A percentile compares a stretch with the other conserved stretches of the same genome.
Evolutionary conservation across 495 filamentous ascomycete genomes (phyloP).

Genomic region (Terfezia boudieri): DNA sequence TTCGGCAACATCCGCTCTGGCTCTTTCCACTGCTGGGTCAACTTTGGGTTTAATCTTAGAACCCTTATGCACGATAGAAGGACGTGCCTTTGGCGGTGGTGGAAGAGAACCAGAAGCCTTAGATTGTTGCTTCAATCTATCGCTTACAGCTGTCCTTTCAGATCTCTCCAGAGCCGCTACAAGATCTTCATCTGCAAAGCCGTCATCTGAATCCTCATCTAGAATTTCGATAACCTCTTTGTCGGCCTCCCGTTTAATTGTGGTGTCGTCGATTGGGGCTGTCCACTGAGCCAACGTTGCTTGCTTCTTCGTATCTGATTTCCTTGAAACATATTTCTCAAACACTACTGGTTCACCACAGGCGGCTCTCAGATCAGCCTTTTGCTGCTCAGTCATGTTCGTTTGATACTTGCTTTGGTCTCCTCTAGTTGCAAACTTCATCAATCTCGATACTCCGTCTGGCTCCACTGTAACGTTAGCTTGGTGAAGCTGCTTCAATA

Average conservation of each 20-base stretch:
- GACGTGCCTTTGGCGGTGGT: background rate
- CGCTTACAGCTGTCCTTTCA: background rate
- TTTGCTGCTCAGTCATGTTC: slow-evolving; percentile 16
- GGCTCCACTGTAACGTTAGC: slow-evolving; percentile 13
- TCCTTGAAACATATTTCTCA: background rate
- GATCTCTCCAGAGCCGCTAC: background rate
- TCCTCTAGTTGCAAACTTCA: slow-evolving; percentile 11
- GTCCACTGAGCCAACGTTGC: background rate
- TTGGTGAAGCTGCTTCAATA: slow-evolving; percentile 15
- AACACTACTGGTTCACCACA: slow-evolving; percentile 8
- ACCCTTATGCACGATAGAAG: background rate
- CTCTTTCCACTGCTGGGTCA: background rate
- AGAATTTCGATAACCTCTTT: slow-evolving; percentile 14
- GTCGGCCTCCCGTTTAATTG: background rate
- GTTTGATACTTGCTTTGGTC: slow-evolving; percentile 7
- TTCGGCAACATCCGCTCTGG: background rate
- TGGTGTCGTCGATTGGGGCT: background rate
- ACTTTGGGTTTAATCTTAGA: too few relatives aligned
- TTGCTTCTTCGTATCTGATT: background rate
- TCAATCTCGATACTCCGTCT: slow-evolving; percentile 12
- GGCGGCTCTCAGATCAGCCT: slow-evolving; percentile 13
- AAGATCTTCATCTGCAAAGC: background rate
- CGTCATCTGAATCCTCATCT: slow-evolving; percentile 10
- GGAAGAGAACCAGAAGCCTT: background rate
- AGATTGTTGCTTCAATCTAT: background rate